These are phyloP conservation scores for Bacterosira constricta DNA, from an alignment of 108 stramenopile species.

Conservation along the genomic window DNA sequence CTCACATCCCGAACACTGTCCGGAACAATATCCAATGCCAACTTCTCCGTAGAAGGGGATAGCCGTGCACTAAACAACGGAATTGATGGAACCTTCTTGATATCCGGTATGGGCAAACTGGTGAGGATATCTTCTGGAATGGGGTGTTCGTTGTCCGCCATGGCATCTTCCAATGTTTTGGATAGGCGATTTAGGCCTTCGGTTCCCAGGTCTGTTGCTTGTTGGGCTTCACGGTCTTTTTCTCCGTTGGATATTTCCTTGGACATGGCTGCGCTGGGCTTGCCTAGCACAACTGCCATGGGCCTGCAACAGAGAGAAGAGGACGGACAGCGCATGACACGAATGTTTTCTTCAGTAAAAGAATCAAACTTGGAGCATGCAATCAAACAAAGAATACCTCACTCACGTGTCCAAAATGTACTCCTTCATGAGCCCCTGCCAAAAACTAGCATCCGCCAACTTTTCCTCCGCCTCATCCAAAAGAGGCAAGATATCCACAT, in stretches of 20 bases:
- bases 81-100: slow-evolving; percentile 45
- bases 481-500: slow-evolving; percentile 35
- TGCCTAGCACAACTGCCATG: slow-evolving; percentile 51
- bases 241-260: slow-evolving; percentile 28
- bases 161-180: slow-evolving; percentile 29
- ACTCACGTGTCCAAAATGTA: slow-evolving; percentile 29
- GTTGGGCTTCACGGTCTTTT: slow-evolving; percentile 39
- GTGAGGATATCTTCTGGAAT: slow-evolving; percentile 47
- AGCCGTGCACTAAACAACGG: slow-evolving; percentile 42
- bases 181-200: slow-evolving; percentile 25
- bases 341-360: too few relatives aligned
- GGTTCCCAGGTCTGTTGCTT: slow-evolving; percentile 37
- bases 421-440: slow-evolving; percentile 34
- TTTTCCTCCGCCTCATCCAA: slow-evolving; percentile 41
- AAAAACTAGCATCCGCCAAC: slow-evolving; percentile 32
- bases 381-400: not conserved
- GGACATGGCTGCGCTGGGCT: slow-evolving; percentile 39
- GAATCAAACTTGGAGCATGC: too few relatives aligned
- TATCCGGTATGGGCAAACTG: slow-evolving; percentile 44
- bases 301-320: slow-evolving; percentile 21
- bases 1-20: slow-evolving; percentile 39
- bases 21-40: slow-evolving; percentile 24
- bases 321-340: too few relatives aligned
- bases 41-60: slow-evolving; percentile 10
- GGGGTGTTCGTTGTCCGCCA: slow-evolving; percentile 37